Percentiles rank a stretch among this genome's conserved stretches.
Conservation (phyloP, 2,329 filamentous ascomycete species). For the Claviceps sp. region DNA sequence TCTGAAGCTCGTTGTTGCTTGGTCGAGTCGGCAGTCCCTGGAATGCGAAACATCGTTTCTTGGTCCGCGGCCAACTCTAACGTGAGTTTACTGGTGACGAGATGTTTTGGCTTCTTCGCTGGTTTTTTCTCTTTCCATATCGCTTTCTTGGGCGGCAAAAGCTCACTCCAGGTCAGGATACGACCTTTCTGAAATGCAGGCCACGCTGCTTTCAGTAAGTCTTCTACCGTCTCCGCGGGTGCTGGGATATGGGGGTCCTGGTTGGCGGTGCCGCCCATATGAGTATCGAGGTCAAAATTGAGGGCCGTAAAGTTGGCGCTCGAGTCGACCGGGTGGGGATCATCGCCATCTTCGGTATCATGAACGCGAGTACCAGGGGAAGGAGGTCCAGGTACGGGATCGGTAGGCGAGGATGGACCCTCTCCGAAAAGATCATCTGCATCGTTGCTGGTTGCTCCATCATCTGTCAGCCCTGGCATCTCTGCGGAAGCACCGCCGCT, state of each 20-base stretch:
- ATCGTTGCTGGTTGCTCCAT: constrained; percentile 45
- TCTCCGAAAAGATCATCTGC: constrained; percentile 60
- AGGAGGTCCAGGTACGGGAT: constrained; percentile 26
- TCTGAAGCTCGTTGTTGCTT: constrained; percentile 41
- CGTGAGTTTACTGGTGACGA: constrained; percentile 77
- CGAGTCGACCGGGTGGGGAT: constrained; percentile 18
- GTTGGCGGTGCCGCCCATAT: constrained; percentile 31
- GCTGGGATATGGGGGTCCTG: constrained; percentile 52
- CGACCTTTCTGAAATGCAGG: constrained; percentile 67
- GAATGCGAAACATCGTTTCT: constrained; percentile 71
- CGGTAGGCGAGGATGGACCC: constrained; percentile 35
- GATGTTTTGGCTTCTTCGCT: constrained; percentile 61
- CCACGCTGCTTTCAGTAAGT: constrained; percentile 67
- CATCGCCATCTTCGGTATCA: constrained; percentile 24
- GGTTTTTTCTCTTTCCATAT: constrained; percentile 69
- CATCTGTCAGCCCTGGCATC: constrained; percentile 42
- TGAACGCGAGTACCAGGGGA: constrained; percentile 31
- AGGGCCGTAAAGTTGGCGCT: constrained; percentile 26
- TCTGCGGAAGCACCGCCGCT: constrained; percentile 29
- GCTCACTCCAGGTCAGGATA: constrained; percentile 64
- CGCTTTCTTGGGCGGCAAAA: constrained; percentile 71
- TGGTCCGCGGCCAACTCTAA: constrained; percentile 79
- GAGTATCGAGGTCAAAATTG: constrained; percentile 35
- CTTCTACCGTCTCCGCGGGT: constrained; percentile 58
- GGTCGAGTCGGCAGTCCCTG: constrained; percentile 42